Conservation (phyloP, 2,329 filamentous ascomycete species). For the Hymenoscyphus infarciens region DNA sequence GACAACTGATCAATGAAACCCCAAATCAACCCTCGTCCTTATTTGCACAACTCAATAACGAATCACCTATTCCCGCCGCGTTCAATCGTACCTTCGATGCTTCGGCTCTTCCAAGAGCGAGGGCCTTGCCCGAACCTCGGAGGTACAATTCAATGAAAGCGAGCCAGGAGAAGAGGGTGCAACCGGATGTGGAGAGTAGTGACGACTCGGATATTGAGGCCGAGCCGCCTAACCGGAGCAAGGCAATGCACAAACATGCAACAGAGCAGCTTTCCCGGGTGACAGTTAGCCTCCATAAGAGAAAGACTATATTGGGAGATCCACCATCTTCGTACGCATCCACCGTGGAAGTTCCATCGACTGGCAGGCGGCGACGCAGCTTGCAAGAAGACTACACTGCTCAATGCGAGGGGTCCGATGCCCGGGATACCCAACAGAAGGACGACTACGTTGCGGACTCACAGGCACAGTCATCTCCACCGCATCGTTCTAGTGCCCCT, state of each 20-base stretch:
- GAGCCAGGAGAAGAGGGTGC: slow-evolving; percentile 29
- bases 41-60: slow-evolving; percentile 14
- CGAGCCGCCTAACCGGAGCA: slow-evolving; percentile 1
- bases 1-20: background rate
- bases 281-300: background rate
- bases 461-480: slow-evolving; percentile 1
- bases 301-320: slow-evolving; percentile 4
- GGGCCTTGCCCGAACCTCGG: slow-evolving; percentile 21
- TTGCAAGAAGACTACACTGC: slow-evolving; percentile 29
- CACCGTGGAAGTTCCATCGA: slow-evolving; percentile 24
- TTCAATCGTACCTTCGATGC: background rate
- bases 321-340: slow-evolving; percentile 12
- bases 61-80: slow-evolving; percentile 2
- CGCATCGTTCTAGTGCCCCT: background rate
- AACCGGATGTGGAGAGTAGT: slow-evolving; percentile 12
- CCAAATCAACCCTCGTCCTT: slow-evolving; percentile 21
- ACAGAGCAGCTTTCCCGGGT: background rate
- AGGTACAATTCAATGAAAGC: slow-evolving; percentile 31
- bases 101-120: background rate
- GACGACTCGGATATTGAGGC: slow-evolving; percentile 28
- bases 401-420: slow-evolving; percentile 28
- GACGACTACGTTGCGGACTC: slow-evolving; percentile 30
- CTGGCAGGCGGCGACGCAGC: slow-evolving; percentile 22
- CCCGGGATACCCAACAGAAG: slow-evolving; percentile 27
- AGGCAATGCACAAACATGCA: slow-evolving; percentile 3